Evolutionary conservation across 768 basidiomycete genomes (phyloP).

Genomic region (Strobilomyces dryophilus): DNA sequence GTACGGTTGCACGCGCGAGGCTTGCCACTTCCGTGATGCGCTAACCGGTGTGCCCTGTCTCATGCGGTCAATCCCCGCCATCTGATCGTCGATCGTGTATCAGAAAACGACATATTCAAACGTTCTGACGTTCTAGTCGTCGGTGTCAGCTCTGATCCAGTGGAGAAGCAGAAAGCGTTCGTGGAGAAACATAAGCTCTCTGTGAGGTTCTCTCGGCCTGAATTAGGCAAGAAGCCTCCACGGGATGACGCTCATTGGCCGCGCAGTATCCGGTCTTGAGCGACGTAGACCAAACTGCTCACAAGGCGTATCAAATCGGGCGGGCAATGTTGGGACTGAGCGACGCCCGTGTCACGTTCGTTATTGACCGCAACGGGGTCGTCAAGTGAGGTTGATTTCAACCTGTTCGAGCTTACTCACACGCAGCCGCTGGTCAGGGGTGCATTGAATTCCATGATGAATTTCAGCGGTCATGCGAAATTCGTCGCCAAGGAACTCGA

Average conservation of each 20-base stretch:
- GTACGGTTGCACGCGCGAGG: constrained; percentile 77
- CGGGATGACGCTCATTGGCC: background rate
- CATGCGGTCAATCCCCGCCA: background rate
- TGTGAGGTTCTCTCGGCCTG: constrained; percentile 35
- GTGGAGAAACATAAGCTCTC: constrained; percentile 66
- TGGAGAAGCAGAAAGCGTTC: constrained; percentile 70
- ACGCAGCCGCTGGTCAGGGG: constrained; percentile 37
- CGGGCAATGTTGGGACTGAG: constrained; percentile 64
- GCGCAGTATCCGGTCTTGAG: constrained; percentile 74
- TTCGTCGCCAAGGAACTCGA: constrained; percentile 69
- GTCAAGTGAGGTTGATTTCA: constrained; percentile 42
- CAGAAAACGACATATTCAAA: constrained; percentile 65
- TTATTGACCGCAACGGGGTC: constrained; percentile 69
- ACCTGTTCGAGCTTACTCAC: constrained; percentile 3
- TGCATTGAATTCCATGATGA: constrained; percentile 54
- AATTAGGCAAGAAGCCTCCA: background rate
- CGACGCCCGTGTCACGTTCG: constrained; percentile 66
- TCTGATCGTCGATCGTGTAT: background rate
- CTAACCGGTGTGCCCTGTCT: constrained; percentile 46
- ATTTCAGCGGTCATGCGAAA: constrained; percentile 61
- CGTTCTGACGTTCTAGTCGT: constrained; percentile 60
- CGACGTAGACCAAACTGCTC: constrained; percentile 57
- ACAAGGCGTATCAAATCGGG: constrained; percentile 62
- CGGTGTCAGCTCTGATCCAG: constrained; percentile 70
- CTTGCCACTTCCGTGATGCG: constrained; percentile 80